Evolutionary conservation across 441 rosid genomes (phyloP), one percentile per base, ranked within the genome.

Genomic region (Gossypium trilobum): DNA sequence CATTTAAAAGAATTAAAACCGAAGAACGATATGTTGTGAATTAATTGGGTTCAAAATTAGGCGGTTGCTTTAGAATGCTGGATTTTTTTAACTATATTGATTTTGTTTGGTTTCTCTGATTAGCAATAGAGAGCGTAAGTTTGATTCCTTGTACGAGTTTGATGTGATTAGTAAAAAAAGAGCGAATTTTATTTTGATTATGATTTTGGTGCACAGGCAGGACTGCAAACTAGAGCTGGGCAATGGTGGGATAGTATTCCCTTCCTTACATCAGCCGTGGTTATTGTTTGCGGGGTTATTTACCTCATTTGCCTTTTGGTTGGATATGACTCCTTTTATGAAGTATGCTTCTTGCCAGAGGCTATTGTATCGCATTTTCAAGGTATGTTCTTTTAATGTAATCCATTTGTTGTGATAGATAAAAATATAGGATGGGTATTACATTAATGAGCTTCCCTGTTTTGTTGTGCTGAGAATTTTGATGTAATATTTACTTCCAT

Each of bases 231-330:
- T 52, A 81, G 95, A 77, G 78, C 75, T 63, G 78, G 85, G 57
- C 96, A 94, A 68, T 94, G 93, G 96, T 90, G 99, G 97, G 94
- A 89, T 54, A 80, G 87, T 65, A 87, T 92, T 75, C 97, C 99
- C 0, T 92, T 94, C 76, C 85, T 90, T 70, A 89, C 97, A 7
- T 92, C 97, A n/a, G 84, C 89, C 0, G 82, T 92, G 71, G 92
- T 90, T 74, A 80, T 89, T 51, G 83, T 85, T 72, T 90, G 97
- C 73, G 89, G 93, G 19, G 44, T 67, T 56, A 86, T 90, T 71
- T 92, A 92, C 86, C 63, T 88, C 72, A 80, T 86, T 39, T 90
- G 97, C 75, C 91, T 92, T 76, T 83, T 94, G 79, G 59, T 79
- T 71, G 97, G 99, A 74, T 94, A 94, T 14, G 97, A 94, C 82